Percentiles rank a stretch among this genome's conserved stretches.
Evolutionary conservation across 2,329 filamentous ascomycete genomes (phyloP).

Genomic region (Arthrobotrys musiformis): DNA sequence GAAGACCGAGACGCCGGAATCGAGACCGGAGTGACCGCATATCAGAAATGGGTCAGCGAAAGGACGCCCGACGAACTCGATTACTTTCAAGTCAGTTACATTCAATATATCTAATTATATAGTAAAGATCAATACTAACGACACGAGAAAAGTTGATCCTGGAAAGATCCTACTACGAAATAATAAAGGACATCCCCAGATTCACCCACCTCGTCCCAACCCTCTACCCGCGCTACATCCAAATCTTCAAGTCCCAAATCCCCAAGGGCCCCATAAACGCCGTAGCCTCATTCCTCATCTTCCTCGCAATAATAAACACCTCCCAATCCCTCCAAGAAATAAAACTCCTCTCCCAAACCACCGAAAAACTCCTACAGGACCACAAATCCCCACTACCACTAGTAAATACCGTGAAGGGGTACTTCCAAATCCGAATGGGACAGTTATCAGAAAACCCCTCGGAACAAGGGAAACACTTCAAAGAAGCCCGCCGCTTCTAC

Average conservation of each 20-base stretch:
- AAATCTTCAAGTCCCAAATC: constrained; percentile 38
- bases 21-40: constrained; percentile 1
- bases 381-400: constrained; percentile 5
- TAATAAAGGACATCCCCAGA: constrained; percentile 25
- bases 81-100: constrained; percentile 33
- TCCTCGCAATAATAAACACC: constrained; percentile 36
- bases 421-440: constrained; percentile 31
- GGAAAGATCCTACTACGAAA: constrained; percentile 30
- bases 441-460: constrained; percentile 12
- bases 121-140: background rate
- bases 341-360: background rate
- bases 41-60: constrained; percentile 32
- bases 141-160: constrained; percentile 44
- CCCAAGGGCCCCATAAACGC: constrained; percentile 30
- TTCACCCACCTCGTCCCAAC: background rate
- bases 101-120: background rate
- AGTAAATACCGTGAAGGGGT: constrained; percentile 35
- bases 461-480: constrained; percentile 30
- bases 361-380: constrained; percentile 28
- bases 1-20: background rate
- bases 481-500: constrained; percentile 33
- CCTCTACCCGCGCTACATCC: constrained; percentile 19
- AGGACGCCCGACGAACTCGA: constrained; percentile 30
- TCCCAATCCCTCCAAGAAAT: background rate
- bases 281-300: constrained; percentile 15